phyloP scores from a whole-genome alignment of 768 basidiomycete species.

The Suillus subluteus region DNA sequence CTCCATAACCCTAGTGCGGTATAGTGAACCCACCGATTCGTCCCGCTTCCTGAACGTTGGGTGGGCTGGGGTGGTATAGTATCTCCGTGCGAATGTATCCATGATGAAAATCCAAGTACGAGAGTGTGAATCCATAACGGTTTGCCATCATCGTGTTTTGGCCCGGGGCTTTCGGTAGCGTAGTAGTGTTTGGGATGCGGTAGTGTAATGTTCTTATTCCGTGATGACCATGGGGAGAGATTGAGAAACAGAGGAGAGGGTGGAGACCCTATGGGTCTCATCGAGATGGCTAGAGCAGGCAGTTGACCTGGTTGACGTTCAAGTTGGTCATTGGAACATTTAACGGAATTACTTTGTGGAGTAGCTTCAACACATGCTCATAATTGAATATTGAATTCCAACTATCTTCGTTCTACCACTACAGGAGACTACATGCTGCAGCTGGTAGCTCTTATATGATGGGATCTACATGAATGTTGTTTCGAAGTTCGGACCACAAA shows the following conservation, averaged over 20 bases:
- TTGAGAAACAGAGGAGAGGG: neutral
- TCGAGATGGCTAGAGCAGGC: neutral
- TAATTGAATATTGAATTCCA: no score
- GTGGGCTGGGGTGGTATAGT: neutral
- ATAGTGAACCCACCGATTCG: constrained; percentile 1
- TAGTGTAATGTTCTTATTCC: neutral
- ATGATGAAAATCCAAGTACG: neutral
- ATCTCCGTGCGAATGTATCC: neutral
- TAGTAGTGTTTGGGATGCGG: neutral
- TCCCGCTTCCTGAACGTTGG: neutral
- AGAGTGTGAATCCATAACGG: neutral
- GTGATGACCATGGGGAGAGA: neutral
- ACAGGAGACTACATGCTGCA: no score
- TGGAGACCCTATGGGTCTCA: neutral
- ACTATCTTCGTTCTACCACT: neutral
- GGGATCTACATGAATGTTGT: no score
- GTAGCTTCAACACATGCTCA: no score
- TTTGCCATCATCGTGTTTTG: neutral
- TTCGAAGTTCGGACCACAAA: no score
- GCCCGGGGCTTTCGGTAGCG: neutral
- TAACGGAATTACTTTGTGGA: no score
- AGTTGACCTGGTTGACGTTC: neutral
- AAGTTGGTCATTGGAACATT: neutral
- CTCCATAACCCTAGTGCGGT: constrained; percentile 8
- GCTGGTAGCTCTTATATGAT: no score